phyloP scores from a whole-genome alignment of 164 flowering plant species.

The Vitis riparia region DNA sequence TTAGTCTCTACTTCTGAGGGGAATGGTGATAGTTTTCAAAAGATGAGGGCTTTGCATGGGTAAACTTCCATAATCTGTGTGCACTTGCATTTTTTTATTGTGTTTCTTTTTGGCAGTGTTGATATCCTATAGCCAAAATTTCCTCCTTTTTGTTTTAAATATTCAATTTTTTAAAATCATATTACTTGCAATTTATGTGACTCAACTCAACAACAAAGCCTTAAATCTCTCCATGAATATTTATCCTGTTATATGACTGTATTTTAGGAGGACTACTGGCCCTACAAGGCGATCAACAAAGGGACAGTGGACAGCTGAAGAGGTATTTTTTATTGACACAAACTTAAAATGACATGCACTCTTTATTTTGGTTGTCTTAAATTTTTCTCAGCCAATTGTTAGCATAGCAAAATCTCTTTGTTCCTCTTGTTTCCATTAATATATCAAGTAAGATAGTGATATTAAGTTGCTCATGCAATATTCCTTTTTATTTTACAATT shows the following conservation, averaged over 20 bases:
- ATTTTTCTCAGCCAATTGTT: not conserved
- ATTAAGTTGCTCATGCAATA: no score
- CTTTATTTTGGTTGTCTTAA: no score
- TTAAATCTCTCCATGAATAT: no score
- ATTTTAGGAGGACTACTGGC: constrained; percentile 89
- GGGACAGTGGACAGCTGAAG: constrained; percentile 97
- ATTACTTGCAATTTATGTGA: no score
- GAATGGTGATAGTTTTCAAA: constrained; percentile 33
- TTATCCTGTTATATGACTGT: not conserved
- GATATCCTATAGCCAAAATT: not conserved
- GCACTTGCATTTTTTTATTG: not conserved
- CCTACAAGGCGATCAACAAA: constrained; percentile 97
- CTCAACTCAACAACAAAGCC: no score
- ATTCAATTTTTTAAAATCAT: no score
- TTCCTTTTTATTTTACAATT: no score
- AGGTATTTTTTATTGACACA: constrained; percentile 44
- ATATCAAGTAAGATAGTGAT: no score
- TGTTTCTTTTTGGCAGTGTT: not conserved
- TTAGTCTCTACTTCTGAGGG: constrained; percentile 31
- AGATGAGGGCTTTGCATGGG: constrained; percentile 62
- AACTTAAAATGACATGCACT: no score
- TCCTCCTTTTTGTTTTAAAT: not conserved
- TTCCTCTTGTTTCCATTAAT: no score
- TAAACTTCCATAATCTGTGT: constrained; percentile 22
- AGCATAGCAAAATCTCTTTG: no score